These are phyloP conservation scores for Solanum hybrid DNA, from an alignment of 305 asterid genomes.

Conservation along the genomic window DNA sequence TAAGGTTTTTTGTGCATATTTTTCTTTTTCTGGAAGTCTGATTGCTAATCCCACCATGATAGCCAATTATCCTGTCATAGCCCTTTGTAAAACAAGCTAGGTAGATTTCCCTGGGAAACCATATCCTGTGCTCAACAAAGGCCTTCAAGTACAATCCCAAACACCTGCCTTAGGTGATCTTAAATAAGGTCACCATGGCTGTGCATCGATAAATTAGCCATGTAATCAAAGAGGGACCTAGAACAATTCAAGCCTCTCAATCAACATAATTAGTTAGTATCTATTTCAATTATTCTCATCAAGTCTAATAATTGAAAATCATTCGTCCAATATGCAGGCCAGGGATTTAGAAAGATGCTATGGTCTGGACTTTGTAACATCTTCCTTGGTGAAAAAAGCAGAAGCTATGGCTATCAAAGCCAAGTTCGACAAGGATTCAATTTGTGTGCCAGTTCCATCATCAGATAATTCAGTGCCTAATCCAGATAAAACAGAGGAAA, in stretches of 20 bases:
- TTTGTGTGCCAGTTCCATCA: slow-evolving; percentile 2
- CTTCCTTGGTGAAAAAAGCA: slow-evolving; percentile 64
- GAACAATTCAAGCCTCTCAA: not conserved
- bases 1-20: not conserved
- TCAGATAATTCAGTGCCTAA: not conserved
- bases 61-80: not conserved
- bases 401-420: slow-evolving; percentile 42
- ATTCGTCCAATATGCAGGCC: slow-evolving; percentile 33
- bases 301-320: not conserved
- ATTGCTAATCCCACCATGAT: not conserved
- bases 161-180: not conserved
- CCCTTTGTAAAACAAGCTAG: not conserved
- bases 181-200: not conserved
- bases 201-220: not conserved
- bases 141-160: not conserved
- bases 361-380: slow-evolving; percentile 62
- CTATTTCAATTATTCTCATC: not conserved
- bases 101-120: not conserved
- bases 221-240: not conserved
- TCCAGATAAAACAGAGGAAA: slow-evolving; percentile 3
- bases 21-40: not conserved
- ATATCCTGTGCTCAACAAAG: not conserved
- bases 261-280: not conserved
- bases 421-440: slow-evolving; percentile 33
- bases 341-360: slow-evolving; percentile 54